Percentiles rank a stretch among this genome's conserved stretches.
Evolutionary conservation across 225 moss, liverwort and hornwort genomes (phyloP).

Genomic region (Sphagnum tenellum): DNA sequence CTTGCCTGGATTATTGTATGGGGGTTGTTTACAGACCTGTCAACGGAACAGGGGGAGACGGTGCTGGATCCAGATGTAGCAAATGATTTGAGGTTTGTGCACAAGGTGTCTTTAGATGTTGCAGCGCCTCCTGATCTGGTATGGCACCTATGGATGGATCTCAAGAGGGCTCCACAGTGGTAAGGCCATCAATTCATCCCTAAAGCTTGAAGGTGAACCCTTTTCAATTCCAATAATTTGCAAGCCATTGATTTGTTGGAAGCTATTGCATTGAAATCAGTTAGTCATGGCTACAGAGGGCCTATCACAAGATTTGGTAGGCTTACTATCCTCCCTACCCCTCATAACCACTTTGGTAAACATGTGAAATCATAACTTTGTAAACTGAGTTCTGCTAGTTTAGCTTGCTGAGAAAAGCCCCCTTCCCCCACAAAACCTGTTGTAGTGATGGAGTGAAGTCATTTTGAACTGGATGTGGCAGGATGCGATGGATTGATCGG

Average conservation of each 20-base stretch:
- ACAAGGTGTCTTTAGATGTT: slow-evolving; percentile 38
- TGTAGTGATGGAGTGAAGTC: no score
- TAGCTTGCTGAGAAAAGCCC: not conserved
- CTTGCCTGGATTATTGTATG: no score
- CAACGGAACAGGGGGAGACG: no score
- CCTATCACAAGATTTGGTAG: no score
- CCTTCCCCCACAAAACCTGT: no score
- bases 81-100: slow-evolving; percentile 24
- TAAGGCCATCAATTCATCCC: slow-evolving; percentile 5
- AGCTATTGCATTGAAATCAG: no score
- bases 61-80: not conserved
- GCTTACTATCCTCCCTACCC: not conserved
- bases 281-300: no score
- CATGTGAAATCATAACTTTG: slow-evolving; percentile 1
- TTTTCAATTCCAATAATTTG: no score
- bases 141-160: slow-evolving; percentile 43
- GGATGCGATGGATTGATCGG: slow-evolving; percentile 58
- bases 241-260: no score
- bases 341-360: not conserved
- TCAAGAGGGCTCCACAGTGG: slow-evolving; percentile 43
- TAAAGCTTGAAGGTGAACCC: no score
- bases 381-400: not conserved
- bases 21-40: no score
- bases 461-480: slow-evolving; percentile 1
- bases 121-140: slow-evolving; percentile 32